Evolutionary conservation across 2,329 filamentous ascomycete species (phyloP).

Genomic region (Cercospora berteroae): DNA sequence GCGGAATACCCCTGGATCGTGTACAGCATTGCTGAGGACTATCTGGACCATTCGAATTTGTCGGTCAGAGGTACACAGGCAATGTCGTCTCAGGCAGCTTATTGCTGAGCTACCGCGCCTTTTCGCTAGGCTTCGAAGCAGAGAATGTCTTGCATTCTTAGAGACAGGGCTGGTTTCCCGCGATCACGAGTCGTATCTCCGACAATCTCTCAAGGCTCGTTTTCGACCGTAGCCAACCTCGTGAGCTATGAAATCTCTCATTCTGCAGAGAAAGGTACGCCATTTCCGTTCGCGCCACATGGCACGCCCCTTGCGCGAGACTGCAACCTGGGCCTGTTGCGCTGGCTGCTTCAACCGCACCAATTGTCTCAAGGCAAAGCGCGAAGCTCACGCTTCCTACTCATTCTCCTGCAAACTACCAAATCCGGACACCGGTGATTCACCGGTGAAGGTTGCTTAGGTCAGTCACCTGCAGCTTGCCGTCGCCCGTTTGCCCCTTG

Average conservation of each 20-base stretch:
- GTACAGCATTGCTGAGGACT: not conserved
- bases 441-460: not conserved
- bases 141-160: no score
- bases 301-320: not conserved
- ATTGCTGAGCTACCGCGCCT: no score
- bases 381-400: not conserved
- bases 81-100: no score
- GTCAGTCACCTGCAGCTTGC: not conserved
- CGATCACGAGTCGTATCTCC: no score
- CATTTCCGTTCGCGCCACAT: not conserved
- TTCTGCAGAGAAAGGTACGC: no score
- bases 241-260: no score
- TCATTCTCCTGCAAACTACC: not conserved
- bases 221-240: no score
- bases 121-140: no score
- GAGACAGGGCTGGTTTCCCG: no score
- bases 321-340: not conserved
- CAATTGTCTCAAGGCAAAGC: not conserved
- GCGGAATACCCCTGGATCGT: not conserved
- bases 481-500: not conserved
- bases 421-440: not conserved
- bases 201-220: no score
- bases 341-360: not conserved
- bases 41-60: not conserved
- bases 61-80: no score